Evolutionary conservation across 1,284 basidiomycete genomes (phyloP).

Genomic region (Mycocalia duriaeana): DNA sequence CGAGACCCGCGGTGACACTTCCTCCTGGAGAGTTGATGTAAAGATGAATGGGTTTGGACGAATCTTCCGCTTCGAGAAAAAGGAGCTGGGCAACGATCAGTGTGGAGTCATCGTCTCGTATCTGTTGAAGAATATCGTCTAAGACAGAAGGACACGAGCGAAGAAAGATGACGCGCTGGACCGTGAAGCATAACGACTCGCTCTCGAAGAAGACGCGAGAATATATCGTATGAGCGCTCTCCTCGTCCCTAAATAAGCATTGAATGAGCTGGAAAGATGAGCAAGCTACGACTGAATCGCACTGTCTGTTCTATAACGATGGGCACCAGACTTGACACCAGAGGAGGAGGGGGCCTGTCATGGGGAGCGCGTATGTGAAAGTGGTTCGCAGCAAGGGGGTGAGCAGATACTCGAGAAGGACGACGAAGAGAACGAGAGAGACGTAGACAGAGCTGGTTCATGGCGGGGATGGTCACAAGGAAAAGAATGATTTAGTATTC

Average conservation of each 20-base stretch:
- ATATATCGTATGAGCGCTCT: conserved; percentile 92
- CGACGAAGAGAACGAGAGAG: conserved; percentile 8
- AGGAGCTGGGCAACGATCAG: conserved; percentile 85
- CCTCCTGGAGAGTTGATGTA: conserved; percentile 96
- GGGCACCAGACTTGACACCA: conserved; percentile 66
- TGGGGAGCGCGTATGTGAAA: conserved; percentile 25
- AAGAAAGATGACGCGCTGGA: conserved; percentile 50
- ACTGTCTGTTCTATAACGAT: conserved; percentile 94
- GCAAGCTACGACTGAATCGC: too few relatives aligned
- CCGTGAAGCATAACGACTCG: conserved; percentile 92
- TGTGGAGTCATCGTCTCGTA: conserved; percentile 80
- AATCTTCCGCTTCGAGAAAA: conserved; percentile 91
- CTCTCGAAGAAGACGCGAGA: conserved; percentile 84
- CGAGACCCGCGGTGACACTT: conserved; percentile 88
- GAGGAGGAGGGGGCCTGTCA: conserved; percentile 33
- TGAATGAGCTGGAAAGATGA: too few relatives aligned
- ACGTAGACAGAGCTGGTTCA: conserved; percentile 1
- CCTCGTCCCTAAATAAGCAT: conserved; percentile 78
- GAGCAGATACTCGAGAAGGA: too few relatives aligned
- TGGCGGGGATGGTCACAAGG: background rate
- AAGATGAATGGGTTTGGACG: conserved; percentile 85
- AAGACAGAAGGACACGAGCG: background rate
- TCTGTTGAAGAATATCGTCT: conserved; percentile 40
- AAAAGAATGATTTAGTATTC: background rate
- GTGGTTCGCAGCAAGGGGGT: background rate